Evolutionary conservation across 2,329 filamentous ascomycete species (phyloP), one percentile per base, ranked within the genome.

Genomic region (Emmonsiellopsis sp.): DNA sequence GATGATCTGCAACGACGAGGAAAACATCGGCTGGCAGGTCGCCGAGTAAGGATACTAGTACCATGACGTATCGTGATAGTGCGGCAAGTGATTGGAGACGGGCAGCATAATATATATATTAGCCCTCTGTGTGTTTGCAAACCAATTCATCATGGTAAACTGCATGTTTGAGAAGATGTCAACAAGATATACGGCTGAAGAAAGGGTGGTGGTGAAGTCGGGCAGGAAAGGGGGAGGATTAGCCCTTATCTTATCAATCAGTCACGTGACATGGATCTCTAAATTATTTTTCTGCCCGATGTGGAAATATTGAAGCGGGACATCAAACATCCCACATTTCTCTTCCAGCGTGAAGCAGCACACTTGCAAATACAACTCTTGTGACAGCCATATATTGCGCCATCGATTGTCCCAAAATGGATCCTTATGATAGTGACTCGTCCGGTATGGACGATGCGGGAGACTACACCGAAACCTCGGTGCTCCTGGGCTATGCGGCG

Each of bases 401-500:
- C 11, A 15, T 10, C 15, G 11, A 7, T 26, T 20, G 6, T n/a
- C 34, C 31, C 16, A 44, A 52, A 48, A 60, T 60, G 58, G 78
- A 85, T 54, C 77, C 82, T 13, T 94, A 95, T 73, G 89, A 95
- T 62, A 94, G 88, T 67, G 91, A 96, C 63, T 89, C 85, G 1
- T 92, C 88, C 0, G 83, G 78, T 31, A 74, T 76, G 38, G 87
- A 83, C 54, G 79, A 83, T 11, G 80, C 82, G 5, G 57, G 64
- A 57, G 72, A 73, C 57, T 73, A 75, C 59, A 72, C 71, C 16
- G 73, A 73, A 54, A 97, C 93, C 6, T 89, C 87, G 60, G 90
- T 96, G 2, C 81, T 96, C 1, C 79, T 98, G 10, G 93, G 93
- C 4, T 98, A 95, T 69, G 87, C 89, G 2, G 87, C 87, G 1